Base-by-base conservation (phyloP, 2,329 filamentous ascomycete genomes). In the Xylariales sp. region DNA sequence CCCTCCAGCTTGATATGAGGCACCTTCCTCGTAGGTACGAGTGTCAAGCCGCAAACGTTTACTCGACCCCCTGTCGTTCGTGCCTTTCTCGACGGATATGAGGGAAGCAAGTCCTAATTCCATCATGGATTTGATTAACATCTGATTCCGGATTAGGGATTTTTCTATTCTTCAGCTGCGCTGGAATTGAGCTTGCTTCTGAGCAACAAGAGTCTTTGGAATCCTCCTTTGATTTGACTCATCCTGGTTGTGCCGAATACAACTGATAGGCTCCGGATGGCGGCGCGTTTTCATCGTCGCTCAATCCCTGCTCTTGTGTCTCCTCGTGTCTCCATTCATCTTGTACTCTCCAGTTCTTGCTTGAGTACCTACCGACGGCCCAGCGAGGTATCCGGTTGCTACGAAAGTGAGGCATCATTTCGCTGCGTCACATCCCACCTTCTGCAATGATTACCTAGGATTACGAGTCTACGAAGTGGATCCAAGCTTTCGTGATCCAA, bases 201-300 rank as follows among this genome's bases (percentile, higher is more conserved):
- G 28, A 12, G 6, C 7, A 15, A 24, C 15, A 28, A 12, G 15
- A 27, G 19, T 18, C 25, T 36, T 33, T 11, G 34, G 34, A 32
- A 38, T 38, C n/a, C 31, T 15, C 18, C 21, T 42, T 31, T 42
- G 25, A 42, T 45, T 39, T 42, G 43, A 38, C 25, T 41, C 43
- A 41, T 38, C 33, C 18, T 20, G 18, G 5, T 7, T 8, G n/a
- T 8, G 24, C 7, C 24, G 24, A n/a, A 8, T 27, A n/a, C 8
- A 18, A 18, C 16, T 19, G 11, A 33, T 31, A 33, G 15, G 27
- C 19, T 24, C 38, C 38, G n/a, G 28, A 11, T 24, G 18, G 29
- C 18, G 29, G 14, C 38, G 38, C 38, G 29, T 32, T 33, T 40
- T 20, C 38, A 31, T 40, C 29, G 38, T 33, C 38, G 19, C 29